Conservation (phyloP, 2,329 filamentous ascomycete species). For the Aquanectria penicillioides region DNA sequence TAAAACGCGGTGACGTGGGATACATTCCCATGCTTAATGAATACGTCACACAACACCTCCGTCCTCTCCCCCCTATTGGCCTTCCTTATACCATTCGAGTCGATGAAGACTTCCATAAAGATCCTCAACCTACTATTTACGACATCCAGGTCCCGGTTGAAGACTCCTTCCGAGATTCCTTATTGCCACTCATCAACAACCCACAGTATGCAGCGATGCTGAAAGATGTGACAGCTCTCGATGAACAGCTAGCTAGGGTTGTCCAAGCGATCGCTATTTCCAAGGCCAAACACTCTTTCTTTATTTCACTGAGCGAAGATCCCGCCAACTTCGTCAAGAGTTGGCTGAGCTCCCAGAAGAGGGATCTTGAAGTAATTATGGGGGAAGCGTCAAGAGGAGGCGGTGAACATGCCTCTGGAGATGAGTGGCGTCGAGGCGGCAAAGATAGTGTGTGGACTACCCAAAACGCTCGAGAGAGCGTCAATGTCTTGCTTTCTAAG, state of each 20-base stretch:
- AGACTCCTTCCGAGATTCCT: slow-evolving; percentile 78
- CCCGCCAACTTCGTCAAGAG: slow-evolving; percentile 85
- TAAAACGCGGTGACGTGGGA: slow-evolving; percentile 78
- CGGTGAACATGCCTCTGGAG: slow-evolving; percentile 63
- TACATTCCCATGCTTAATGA: slow-evolving; percentile 88
- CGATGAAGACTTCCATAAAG: slow-evolving; percentile 82
- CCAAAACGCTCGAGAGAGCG: slow-evolving; percentile 69
- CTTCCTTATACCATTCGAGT: slow-evolving; percentile 94
- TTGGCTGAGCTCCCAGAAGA: slow-evolving; percentile 91
- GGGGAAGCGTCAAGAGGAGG: slow-evolving; percentile 79
- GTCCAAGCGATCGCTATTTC: slow-evolving; percentile 85
- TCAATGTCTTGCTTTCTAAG: slow-evolving; percentile 68
- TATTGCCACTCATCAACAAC: slow-evolving; percentile 73
- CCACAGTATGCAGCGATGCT: slow-evolving; percentile 77
- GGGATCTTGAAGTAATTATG: slow-evolving; percentile 87
- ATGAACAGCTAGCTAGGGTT: slow-evolving; percentile 86
- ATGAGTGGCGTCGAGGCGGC: slow-evolving; percentile 76
- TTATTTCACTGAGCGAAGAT: slow-evolving; percentile 80
- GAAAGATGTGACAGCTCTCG: slow-evolving; percentile 78
- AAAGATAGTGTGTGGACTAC: slow-evolving; percentile 65
- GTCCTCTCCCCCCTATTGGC: slow-evolving; percentile 81
- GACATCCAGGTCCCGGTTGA: slow-evolving; percentile 87
- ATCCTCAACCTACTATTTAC: slow-evolving; percentile 84
- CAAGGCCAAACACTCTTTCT: slow-evolving; percentile 91
- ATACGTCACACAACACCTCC: slow-evolving; percentile 81